These are phyloP conservation scores for Trichothecium roseum DNA, from an alignment of 2,329 filamentous ascomycete species.

Conservation along the genomic window DNA sequence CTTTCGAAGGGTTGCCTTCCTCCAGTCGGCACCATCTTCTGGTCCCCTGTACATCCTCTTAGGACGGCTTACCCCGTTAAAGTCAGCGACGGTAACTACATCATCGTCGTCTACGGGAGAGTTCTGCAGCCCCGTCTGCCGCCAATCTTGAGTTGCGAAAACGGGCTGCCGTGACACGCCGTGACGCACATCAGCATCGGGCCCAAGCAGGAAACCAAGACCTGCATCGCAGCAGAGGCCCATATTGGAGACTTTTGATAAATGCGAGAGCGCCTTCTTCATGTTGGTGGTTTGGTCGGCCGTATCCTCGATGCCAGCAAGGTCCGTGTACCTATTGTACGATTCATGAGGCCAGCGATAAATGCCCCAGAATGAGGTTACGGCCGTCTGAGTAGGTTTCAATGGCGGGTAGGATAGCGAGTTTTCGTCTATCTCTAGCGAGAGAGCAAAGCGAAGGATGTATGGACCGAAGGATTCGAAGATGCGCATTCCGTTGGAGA, in stretches of 20 bases:
- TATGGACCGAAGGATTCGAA: conserved; percentile 50
- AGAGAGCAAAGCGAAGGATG: conserved; percentile 55
- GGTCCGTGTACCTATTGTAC: conserved; percentile 47
- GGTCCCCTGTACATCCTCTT: conserved; percentile 8
- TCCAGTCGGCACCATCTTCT: conserved; percentile 15
- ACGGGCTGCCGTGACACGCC: conserved; percentile 23
- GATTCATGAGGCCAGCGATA: conserved; percentile 53
- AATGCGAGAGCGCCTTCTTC: conserved; percentile 47
- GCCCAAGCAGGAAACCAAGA: conserved; percentile 55
- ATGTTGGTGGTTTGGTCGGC: conserved; percentile 54
- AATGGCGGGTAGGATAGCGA: conserved; percentile 37
- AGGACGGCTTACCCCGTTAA: conserved; percentile 8
- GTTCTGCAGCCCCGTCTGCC: conserved; percentile 7
- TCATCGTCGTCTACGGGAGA: conserved; percentile 5
- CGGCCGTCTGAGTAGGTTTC: conserved; percentile 44
- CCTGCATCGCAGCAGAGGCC: conserved; percentile 58
- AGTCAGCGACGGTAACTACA: conserved; percentile 14
- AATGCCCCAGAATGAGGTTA: conserved; percentile 51
- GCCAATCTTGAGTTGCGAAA: conserved; percentile 21
- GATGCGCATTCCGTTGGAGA: conserved; percentile 44
- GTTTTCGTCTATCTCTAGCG: conserved; percentile 54
- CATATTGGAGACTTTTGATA: conserved; percentile 48
- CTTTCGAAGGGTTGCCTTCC: conserved; percentile 19
- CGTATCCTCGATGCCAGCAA: conserved; percentile 50
- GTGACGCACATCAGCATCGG: conserved; percentile 42